These are phyloP conservation scores for Dalbergia cochinchinensis DNA, from an alignment of 306 rosid species.

Conservation along the genomic window DNA sequence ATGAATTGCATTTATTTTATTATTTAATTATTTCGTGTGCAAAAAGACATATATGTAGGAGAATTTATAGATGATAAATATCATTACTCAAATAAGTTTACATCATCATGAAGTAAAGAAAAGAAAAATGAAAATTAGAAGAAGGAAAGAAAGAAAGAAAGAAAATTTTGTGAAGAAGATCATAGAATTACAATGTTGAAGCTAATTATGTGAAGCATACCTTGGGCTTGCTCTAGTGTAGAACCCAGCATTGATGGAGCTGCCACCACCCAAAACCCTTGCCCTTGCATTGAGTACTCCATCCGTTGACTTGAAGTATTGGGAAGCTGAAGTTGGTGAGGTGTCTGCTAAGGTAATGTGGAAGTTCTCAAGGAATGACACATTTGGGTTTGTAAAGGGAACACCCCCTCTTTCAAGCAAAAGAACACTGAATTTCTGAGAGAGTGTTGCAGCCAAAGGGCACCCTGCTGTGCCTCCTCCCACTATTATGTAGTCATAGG, in stretches of 20 bases:
- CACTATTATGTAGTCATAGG: constrained; percentile 79
- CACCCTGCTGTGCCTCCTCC: constrained; percentile 99
- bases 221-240: constrained; percentile 84
- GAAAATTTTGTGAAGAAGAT: constrained; percentile 47
- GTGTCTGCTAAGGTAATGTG: constrained; percentile 77
- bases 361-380: constrained; percentile 70
- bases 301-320: constrained; percentile 77
- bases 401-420: constrained; percentile 90
- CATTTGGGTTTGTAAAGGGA: constrained; percentile 83
- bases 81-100: too few relatives aligned
- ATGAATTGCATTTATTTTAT: too few relatives aligned
- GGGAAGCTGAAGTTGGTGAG: constrained; percentile 88
- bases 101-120: not conserved
- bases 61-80: too few relatives aligned
- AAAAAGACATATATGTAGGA: too few relatives aligned
- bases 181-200: not conserved
- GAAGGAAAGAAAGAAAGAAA: not conserved
- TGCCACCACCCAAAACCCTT: constrained; percentile 89
- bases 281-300: constrained; percentile 86
- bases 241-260: constrained; percentile 91
- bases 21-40: too few relatives aligned
- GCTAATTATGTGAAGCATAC: constrained; percentile 43
- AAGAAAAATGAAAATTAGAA: not conserved
- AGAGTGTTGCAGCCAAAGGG: constrained; percentile 91
- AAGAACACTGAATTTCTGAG: constrained; percentile 73